phyloP scores from a whole-genome alignment of 1,284 basidiomycete species.

The Earliella scabrosa region DNA sequence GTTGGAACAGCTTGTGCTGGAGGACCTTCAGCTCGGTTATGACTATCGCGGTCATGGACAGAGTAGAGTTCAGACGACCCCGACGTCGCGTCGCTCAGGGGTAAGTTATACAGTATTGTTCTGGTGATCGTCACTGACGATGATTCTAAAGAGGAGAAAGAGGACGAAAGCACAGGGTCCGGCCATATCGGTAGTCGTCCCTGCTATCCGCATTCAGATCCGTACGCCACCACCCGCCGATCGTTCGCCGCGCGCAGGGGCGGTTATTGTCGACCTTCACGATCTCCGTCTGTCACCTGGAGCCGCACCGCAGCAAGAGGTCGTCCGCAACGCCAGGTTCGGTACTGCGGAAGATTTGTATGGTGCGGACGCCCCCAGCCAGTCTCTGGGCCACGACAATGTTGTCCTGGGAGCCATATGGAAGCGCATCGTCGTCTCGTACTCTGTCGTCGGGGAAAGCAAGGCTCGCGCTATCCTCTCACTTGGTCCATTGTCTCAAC shows the following conservation, averaged over 20 bases:
- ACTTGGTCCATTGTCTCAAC: constrained; percentile 30
- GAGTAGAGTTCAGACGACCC: background rate
- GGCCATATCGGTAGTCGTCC: constrained; percentile 42
- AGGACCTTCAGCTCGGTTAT: constrained; percentile 56
- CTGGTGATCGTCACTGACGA: background rate
- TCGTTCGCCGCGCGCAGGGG: constrained; percentile 59
- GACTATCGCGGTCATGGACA: constrained; percentile 44
- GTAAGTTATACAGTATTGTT: constrained; percentile 13
- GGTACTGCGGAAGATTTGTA: constrained; percentile 29
- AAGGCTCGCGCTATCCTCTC: constrained; percentile 37
- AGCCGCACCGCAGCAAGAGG: constrained; percentile 27
- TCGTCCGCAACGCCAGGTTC: constrained; percentile 44
- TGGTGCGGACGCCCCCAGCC: background rate
- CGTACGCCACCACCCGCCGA: constrained; percentile 56
- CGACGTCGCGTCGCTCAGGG: constrained; percentile 18
- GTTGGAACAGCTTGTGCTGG: constrained; percentile 54
- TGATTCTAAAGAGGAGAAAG: constrained; percentile 7
- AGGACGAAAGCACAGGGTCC: constrained; percentile 10
- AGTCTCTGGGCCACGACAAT: constrained; percentile 8
- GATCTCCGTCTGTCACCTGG: constrained; percentile 48
- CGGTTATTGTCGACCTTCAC: constrained; percentile 67
- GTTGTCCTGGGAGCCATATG: constrained; percentile 45
- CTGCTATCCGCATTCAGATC: constrained; percentile 64
- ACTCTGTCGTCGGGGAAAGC: constrained; percentile 41
- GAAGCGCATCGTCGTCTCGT: constrained; percentile 51